Base-by-base conservation (phyloP, 192 early-diverging fungal species). In the Backusella westeae region DNA sequence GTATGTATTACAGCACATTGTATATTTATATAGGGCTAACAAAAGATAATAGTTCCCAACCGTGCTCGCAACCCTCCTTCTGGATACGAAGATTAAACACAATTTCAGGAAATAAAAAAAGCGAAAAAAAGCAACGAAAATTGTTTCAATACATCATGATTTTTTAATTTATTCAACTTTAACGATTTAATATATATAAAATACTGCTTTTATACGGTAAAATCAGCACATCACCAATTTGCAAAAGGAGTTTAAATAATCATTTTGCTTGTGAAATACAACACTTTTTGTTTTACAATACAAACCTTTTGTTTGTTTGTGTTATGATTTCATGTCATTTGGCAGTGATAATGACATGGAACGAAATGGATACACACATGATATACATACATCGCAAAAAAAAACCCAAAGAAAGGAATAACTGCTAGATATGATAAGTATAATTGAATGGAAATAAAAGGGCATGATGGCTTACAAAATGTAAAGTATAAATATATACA, bases 61-160 rank as follows among this genome's bases (percentile, higher is more conserved):
- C 68, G 76, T 41, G 42, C 80, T 56, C 80, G 80, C 66, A 78
- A 39, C 44, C 73, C 80, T 65, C 76, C 80, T 69, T 70, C 80
- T 71, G 80, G 80, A 42, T 81, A 81, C 32, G 80, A 81, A 74
- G 80, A 81, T 71, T 29, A 68, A 67, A 69, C 70, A n/a, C 36
- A 56, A 35, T 56, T 21, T 74, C 15, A 15, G 10, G 39, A n/a
- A n/a, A 59, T 26, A 74, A 39, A 59, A 26, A 49, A 21, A 44
- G 39, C 2, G 69, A 42, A 71, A 36, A 59, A 42, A 41, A 74
- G 19, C 17, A 36, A 38, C 32, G 9, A 34, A 59, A 23, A 29
- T 23, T 29, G 26, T 63, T 29, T 63, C 56, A 56, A 56, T 56
- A 1, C 21, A 39, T 39, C 2, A 29, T 63, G 10, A 23, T 63